phyloP scores from a whole-genome alignment of 2,329 filamentous ascomycete species.

The Aureobasidium sp. region DNA sequence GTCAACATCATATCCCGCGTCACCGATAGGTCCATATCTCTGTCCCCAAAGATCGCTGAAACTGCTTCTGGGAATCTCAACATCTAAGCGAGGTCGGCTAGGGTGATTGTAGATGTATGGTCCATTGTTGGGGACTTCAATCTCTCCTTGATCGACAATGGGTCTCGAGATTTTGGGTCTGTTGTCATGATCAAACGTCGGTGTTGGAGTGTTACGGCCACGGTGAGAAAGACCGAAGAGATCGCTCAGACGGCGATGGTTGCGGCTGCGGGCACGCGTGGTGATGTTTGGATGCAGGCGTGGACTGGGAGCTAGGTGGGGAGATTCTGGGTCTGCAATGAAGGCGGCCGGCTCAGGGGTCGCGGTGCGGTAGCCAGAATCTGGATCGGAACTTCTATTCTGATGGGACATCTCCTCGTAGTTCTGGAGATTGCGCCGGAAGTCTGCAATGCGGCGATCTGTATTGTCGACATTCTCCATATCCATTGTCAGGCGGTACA shows the following conservation, averaged over 20 bases:
- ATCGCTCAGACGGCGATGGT: neutral
- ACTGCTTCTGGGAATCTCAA: constrained; percentile 8
- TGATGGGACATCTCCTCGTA: neutral
- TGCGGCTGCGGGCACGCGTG: neutral
- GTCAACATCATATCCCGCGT: neutral
- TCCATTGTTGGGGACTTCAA: neutral
- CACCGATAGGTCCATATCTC: constrained; percentile 1
- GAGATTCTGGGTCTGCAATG: neutral
- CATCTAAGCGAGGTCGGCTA: neutral
- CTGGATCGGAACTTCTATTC: neutral
- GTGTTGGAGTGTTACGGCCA: neutral
- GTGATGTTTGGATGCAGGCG: neutral
- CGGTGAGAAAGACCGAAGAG: neutral
- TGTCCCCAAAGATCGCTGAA: constrained; percentile 14
- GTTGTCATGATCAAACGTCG: neutral
- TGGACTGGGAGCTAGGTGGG: neutral
- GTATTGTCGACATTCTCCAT: neutral
- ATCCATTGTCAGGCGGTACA: neutral
- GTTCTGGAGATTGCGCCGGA: neutral
- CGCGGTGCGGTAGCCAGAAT: neutral
- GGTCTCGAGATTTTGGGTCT: constrained; percentile 4
- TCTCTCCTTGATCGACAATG: constrained; percentile 1
- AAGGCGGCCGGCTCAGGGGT: neutral
- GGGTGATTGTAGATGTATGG: constrained; percentile 8
- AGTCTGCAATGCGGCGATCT: neutral